These are phyloP conservation scores for Rehmannia glutinosa DNA, from an alignment of 257 asterid species.

Conservation along the genomic window DNA sequence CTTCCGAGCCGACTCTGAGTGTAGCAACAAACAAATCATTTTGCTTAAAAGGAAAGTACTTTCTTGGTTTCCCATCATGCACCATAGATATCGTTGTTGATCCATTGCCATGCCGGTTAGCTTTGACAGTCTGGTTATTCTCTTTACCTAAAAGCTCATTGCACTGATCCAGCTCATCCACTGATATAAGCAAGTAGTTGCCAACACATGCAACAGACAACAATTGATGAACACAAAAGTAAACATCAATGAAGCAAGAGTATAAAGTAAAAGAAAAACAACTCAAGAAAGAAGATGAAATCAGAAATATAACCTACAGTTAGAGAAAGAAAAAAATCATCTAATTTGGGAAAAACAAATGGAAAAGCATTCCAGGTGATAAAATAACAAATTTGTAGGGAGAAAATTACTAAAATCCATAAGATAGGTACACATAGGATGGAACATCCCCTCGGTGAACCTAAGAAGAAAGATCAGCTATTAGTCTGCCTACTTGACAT, in stretches of 20 bases:
- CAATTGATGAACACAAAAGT: background rate
- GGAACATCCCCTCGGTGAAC: background rate
- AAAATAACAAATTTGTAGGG: background rate
- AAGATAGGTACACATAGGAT: background rate
- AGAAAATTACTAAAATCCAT: background rate
- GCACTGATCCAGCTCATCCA: conserved; percentile 93
- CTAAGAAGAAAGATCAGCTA: background rate
- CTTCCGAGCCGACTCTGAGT: conserved; percentile 88
- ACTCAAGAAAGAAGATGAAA: background rate
- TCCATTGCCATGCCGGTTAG: conserved; percentile 36
- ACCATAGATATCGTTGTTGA: conserved; percentile 38
- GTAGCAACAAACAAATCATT: conserved; percentile 85
- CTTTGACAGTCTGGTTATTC: conserved; percentile 36
- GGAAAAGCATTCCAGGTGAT: background rate
- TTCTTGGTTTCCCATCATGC: conserved; percentile 61
- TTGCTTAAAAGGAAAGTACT: conserved; percentile 86
- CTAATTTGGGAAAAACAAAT: background rate
- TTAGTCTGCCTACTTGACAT: too few species aligned
- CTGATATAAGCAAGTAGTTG: conserved; percentile 37
- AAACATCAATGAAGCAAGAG: conserved; percentile 2
- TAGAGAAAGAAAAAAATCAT: background rate
- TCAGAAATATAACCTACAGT: background rate
- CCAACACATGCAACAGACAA: conserved; percentile 15
- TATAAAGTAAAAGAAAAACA: background rate
- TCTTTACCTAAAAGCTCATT: conserved; percentile 73